phyloP scores from a whole-genome alignment of 208 protist species.

The Leishmania arabica region DNA sequence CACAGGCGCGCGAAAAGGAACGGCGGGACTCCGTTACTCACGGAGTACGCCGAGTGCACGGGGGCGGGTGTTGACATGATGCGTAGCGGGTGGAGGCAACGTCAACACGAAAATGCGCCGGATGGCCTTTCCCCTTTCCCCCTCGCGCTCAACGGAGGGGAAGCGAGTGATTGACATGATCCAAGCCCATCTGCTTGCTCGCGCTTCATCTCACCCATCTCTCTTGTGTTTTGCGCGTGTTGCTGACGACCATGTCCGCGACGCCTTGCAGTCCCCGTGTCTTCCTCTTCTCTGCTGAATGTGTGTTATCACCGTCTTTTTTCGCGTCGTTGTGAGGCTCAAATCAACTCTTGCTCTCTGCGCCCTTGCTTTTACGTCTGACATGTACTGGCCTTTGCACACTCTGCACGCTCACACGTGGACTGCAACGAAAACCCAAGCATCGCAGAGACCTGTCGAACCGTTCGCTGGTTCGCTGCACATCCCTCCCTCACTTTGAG shows the following conservation, averaged over 20 bases:
- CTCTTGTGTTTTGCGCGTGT: not conserved
- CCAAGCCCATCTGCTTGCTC: not conserved
- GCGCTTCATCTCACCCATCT: not conserved
- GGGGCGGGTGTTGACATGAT: not conserved
- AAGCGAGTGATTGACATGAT: not conserved
- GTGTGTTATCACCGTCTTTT: not conserved
- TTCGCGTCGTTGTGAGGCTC: too few species aligned
- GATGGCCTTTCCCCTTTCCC: not conserved
- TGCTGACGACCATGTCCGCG: not conserved
- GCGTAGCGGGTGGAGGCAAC: not conserved
- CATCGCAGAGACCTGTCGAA: not conserved
- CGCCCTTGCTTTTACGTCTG: not conserved
- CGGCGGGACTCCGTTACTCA: too few species aligned
- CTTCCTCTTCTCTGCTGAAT: not conserved
- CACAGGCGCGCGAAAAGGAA: not conserved
- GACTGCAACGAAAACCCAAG: too few species aligned
- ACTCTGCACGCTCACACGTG: not conserved
- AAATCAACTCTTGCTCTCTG: not conserved
- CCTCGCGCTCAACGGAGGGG: not conserved
- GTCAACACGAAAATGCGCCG: not conserved
- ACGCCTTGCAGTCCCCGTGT: not conserved
- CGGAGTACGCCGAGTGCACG: too few species aligned
- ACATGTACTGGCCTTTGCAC: not conserved
- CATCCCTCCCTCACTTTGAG: not conserved
- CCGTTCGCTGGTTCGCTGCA: conserved; percentile 16